Evolutionary conservation across 805 yeast species (phyloP), one percentile per base, ranked within the genome.

Genomic region (Starmerella khaoyaiensis): DNA sequence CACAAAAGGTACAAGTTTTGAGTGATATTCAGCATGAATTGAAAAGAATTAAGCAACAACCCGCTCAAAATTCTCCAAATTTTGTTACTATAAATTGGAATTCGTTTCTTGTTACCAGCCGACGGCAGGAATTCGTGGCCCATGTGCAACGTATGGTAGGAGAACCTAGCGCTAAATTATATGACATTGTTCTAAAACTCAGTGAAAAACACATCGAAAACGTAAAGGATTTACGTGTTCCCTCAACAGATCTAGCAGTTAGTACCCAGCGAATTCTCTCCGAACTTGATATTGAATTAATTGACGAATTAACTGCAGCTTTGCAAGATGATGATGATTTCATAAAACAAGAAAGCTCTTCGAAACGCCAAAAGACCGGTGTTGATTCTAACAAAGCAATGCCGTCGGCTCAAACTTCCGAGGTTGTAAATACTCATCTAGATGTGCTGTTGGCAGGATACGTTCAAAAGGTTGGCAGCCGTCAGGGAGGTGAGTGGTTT

Each of bases 91-190:
- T 83, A 51, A 77, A 74, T 50, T 62, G 79, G 35, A 68, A 71
- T 22, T 64, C 90, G 47, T 84, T 70, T 48, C 65, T 79, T 35
- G 77, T 82, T 51, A 59, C 69, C 23, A 65, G 76, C 50, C 68
- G 96, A 46, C 67, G 79, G 9, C 56, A 62, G 31, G 79, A 79
- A 47, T 63, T 90, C 12, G 71, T 64, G 1, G 70, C 71, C 23
- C 65, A 79, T 34, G 79, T 77, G 11, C 63, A 67, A 21, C 76
- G 78, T 31, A 67, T 82, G 37, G 58, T 84, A 22, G 97, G 97
- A 3, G 58, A 66, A 5, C 56, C 79, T 2, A 65, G 93, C 0
- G 66, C 90, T 0, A 57, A 64, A 30, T 66, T 90, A 9, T 87
- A 80, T 53, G 63, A 64, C 31, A 56, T 65, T 9, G 72, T 76